Evolutionary conservation across 148 eudicot species (phyloP).

Genomic region (Rhododendron mucronatum): DNA sequence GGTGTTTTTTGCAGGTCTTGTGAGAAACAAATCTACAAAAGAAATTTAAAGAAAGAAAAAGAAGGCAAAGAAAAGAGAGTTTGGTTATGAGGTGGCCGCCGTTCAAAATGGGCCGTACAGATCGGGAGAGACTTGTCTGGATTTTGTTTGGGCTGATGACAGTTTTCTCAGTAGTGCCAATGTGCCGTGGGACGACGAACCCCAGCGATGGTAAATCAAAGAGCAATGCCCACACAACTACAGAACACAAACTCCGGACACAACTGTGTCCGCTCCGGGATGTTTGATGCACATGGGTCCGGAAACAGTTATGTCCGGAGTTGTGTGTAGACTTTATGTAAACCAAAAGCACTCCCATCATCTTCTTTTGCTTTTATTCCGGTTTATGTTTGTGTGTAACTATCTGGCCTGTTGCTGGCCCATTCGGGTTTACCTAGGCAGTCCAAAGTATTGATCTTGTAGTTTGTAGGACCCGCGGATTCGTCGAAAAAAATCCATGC

Average conservation of each 20-base stretch:
- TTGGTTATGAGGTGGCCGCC: constrained; percentile 11
- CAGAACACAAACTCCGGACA: too few species aligned
- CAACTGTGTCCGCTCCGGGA: too few species aligned
- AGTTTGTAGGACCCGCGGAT: neutral
- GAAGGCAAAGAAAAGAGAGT: neutral
- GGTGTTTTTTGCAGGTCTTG: constrained; percentile 6
- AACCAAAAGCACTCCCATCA: neutral
- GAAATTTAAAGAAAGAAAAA: neutral
- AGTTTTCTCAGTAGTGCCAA: constrained; percentile 24
- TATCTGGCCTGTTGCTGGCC: neutral
- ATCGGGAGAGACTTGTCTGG: constrained; percentile 25
- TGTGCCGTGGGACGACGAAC: constrained; percentile 42
- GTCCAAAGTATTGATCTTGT: neutral
- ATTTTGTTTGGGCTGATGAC: constrained; percentile 28
- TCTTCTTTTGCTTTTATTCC: neutral
- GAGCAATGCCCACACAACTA: too few species aligned
- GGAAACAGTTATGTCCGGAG: too few species aligned
- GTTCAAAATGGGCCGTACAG: constrained; percentile 27
- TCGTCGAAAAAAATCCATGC: neutral
- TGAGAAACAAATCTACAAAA: neutral
- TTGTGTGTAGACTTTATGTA: too few species aligned
- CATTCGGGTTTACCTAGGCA: neutral
- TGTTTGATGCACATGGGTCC: too few species aligned
- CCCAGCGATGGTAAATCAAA: constrained; percentile 65
- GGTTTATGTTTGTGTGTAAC: neutral